Conservation (phyloP, 495 filamentous ascomycete species). For the Chaetomium fimeti region DNA sequence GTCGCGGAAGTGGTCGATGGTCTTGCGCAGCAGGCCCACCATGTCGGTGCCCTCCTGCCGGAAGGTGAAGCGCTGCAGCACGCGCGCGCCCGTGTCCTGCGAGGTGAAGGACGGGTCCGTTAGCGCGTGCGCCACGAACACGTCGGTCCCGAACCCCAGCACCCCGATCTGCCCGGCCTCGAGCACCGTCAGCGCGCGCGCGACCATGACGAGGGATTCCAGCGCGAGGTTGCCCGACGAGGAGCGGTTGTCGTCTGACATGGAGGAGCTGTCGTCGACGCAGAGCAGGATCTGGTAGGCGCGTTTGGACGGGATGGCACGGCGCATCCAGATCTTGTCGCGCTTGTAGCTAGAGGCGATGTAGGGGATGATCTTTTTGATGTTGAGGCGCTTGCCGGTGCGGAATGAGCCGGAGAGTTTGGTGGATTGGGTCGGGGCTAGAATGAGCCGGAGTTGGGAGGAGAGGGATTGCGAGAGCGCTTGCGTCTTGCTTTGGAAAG, state of each 20-base stretch:
- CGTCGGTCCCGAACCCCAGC: slow-evolving; percentile 81
- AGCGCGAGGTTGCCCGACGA: slow-evolving; percentile 69
- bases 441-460: slow-evolving; percentile 91
- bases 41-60: slow-evolving; percentile 82
- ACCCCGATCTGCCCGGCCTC: slow-evolving; percentile 90
- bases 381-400: slow-evolving; percentile 96
- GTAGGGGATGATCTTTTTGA: slow-evolving; percentile 98
- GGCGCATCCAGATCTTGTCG: slow-evolving; percentile 99
- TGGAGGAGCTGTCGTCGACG: slow-evolving; percentile 91
- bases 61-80: slow-evolving; percentile 84
- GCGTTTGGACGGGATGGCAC: slow-evolving; percentile 84
- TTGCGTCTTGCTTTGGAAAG: slow-evolving; percentile 79
- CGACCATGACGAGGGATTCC: slow-evolving; percentile 85
- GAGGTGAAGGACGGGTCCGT: slow-evolving; percentile 71
- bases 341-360: slow-evolving; percentile 96
- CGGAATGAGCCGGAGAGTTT: slow-evolving; percentile 97
- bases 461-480: slow-evolving; percentile 82
- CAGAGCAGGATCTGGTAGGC: slow-evolving; percentile 96
- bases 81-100: slow-evolving; percentile 74
- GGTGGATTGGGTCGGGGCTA: slow-evolving; percentile 89
- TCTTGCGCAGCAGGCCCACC: slow-evolving; percentile 67
- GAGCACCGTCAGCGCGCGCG: slow-evolving; percentile 80
- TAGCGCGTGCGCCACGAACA: slow-evolving; percentile 87
- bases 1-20: slow-evolving; percentile 76
- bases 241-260: slow-evolving; percentile 66